Conservation (phyloP, 2,329 filamentous ascomycete genomes). For the Colletotrichum orbiculare region DNA sequence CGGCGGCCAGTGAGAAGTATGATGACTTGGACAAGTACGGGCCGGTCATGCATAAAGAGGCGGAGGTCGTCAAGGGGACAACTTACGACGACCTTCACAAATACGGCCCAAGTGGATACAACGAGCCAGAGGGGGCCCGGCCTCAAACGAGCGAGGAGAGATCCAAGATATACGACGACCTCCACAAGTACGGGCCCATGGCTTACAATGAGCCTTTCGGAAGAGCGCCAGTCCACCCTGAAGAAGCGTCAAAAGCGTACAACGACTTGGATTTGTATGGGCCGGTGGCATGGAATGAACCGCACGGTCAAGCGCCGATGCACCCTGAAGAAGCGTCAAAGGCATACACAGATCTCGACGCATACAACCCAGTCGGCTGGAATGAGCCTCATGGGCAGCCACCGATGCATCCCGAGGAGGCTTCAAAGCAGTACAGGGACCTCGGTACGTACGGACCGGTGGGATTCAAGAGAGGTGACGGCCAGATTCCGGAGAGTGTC, state of each 20-base stretch:
- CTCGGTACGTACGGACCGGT: conserved; percentile 46
- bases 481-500: conserved; percentile 19
- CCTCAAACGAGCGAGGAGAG: conserved; percentile 47
- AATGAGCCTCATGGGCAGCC: conserved; percentile 40
- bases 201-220: conserved; percentile 50
- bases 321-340: conserved; percentile 33
- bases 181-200: conserved; percentile 47
- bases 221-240: conserved; percentile 42
- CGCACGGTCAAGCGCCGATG: conserved; percentile 36
- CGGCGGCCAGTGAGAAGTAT: conserved; percentile 32
- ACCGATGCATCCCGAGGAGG: conserved; percentile 44
- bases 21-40: conserved; percentile 39
- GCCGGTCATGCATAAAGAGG: conserved; percentile 45
- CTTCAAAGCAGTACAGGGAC: conserved; percentile 51
- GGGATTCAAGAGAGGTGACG: conserved; percentile 40
- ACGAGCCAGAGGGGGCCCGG: conserved; percentile 50
- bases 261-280: conserved; percentile 54
- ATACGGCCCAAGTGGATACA: conserved; percentile 50
- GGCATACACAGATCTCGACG: conserved; percentile 30
- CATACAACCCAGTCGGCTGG: conserved; percentile 38
- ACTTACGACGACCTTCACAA: conserved; percentile 52
- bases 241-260: conserved; percentile 51
- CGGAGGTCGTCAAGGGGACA: conserved; percentile 51
- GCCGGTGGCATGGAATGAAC: conserved; percentile 37
- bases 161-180: conserved; percentile 54